These are phyloP conservation scores for Athelia sp. DNA, from an alignment of 1,284 basidiomycete genomes.

Conservation along the genomic window DNA sequence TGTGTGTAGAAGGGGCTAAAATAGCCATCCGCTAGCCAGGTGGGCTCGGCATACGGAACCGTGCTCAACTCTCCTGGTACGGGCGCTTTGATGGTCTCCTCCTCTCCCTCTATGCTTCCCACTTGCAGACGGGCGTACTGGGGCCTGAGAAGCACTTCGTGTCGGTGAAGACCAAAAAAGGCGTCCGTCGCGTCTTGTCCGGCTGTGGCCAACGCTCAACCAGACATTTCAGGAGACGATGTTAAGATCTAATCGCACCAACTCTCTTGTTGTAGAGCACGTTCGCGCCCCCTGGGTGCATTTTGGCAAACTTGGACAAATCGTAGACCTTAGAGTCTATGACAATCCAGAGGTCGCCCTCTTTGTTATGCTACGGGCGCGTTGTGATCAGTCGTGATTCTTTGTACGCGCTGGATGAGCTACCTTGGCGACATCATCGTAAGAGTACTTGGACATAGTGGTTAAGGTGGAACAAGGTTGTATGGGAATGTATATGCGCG, in stretches of 20 bases:
- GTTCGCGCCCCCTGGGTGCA: conserved; percentile 65
- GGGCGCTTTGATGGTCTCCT: conserved; percentile 54
- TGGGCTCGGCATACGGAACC: conserved; percentile 88
- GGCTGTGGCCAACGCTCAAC: not conserved
- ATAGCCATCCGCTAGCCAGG: conserved; percentile 82
- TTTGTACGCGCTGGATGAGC: too few species aligned
- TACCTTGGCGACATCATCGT: conserved; percentile 54
- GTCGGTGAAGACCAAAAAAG: conserved; percentile 90
- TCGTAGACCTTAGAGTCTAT: conserved; percentile 69
- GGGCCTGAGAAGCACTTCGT: conserved; percentile 79
- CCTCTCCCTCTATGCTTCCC: conserved; percentile 69
- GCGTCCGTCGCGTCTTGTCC: conserved; percentile 78
- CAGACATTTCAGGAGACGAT: too few species aligned
- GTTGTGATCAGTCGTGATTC: not conserved
- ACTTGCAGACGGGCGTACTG: conserved; percentile 83
- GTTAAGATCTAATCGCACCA: too few species aligned
- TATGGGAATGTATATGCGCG: too few species aligned
- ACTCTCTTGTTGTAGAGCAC: too few species aligned
- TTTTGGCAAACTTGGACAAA: conserved; percentile 51
- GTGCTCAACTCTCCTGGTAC: conserved; percentile 64
- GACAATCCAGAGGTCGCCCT: conserved; percentile 71
- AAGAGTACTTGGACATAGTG: conserved; percentile 27
- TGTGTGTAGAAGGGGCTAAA: conserved; percentile 84
- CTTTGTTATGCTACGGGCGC: conserved; percentile 62
- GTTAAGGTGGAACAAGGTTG: too few species aligned